These are phyloP conservation scores for Geotrichum klebahnii DNA, from an alignment of 1,139 yeast genomes.

Conservation along the genomic window DNA sequence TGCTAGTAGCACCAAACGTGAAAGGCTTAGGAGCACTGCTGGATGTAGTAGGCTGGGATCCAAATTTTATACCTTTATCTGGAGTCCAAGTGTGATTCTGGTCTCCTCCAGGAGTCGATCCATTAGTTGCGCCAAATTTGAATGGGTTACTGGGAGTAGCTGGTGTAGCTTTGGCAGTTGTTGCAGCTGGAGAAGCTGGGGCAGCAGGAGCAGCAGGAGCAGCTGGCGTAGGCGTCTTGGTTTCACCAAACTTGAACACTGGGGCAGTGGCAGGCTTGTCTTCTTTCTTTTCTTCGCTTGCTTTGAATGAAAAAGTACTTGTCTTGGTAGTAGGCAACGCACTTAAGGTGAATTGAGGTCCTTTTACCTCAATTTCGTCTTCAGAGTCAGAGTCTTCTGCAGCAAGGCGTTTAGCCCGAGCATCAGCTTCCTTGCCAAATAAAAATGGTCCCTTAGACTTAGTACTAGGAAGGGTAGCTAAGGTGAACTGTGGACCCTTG, in stretches of 20 bases:
- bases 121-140: constrained; percentile 20
- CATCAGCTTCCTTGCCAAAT: constrained; percentile 20
- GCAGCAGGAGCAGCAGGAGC: constrained; percentile 22
- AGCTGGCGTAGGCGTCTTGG: no score
- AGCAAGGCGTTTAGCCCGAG: constrained; percentile 15
- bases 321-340: constrained; percentile 53
- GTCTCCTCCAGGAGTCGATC: constrained; percentile 18
- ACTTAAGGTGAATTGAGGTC: constrained; percentile 58
- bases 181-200: no score
- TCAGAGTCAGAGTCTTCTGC: constrained; percentile 40
- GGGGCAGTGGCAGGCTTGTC: constrained; percentile 15
- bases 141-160: constrained; percentile 20
- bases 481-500: constrained; percentile 63
- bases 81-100: constrained; percentile 36
- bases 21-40: constrained; percentile 15
- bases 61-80: constrained; percentile 39
- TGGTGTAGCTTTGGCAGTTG: no score
- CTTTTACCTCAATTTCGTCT: constrained; percentile 43
- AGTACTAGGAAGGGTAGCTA: constrained; percentile 51
- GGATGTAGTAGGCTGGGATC: constrained; percentile 18
- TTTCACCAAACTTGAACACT: constrained; percentile 23
- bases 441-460: constrained; percentile 53
- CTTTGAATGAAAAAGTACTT: constrained; percentile 47
- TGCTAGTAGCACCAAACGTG: constrained; percentile 26
- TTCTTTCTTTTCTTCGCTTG: constrained; percentile 11